Conservation (phyloP, 169 alveolate species). For the Babesia ovis region DNA sequence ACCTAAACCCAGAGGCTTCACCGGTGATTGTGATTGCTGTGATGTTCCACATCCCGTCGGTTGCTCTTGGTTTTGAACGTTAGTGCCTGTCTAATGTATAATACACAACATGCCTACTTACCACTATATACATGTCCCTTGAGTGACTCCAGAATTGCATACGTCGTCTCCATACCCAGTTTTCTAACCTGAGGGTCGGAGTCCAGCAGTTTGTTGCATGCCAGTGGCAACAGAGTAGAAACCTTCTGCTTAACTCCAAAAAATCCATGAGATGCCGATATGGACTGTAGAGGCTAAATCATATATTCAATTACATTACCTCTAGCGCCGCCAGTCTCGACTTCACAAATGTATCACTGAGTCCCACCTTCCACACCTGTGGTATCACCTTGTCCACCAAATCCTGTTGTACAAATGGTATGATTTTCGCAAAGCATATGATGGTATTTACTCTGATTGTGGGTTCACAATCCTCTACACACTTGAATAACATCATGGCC, state of each 20-base stretch:
- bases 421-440: conserved; percentile 75
- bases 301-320: conserved; percentile 8
- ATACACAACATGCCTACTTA: neutral
- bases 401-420: conserved; percentile 66
- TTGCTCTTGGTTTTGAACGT: neutral
- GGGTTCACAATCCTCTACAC: conserved; percentile 69
- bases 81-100: neutral
- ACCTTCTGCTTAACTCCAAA: conserved; percentile 62
- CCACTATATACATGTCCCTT: conserved; percentile 35
- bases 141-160: conserved; percentile 52
- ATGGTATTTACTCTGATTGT: conserved; percentile 72
- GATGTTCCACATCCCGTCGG: neutral
- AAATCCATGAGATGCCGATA: conserved; percentile 70
- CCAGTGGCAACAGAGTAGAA: conserved; percentile 61
- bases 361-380: conserved; percentile 72
- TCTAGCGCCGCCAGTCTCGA: conserved; percentile 69
- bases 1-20: neutral
- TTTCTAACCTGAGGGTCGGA: conserved; percentile 44
- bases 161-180: conserved; percentile 66
- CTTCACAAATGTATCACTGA: conserved; percentile 62
- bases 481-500: conserved; percentile 51
- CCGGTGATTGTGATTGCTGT: neutral
- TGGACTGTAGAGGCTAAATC: conserved; percentile 37
- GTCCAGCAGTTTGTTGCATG: conserved; percentile 69
- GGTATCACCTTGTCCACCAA: conserved; percentile 68